These are phyloP conservation scores for Claviceps sp. DNA, from an alignment of 2,329 filamentous ascomycete species.

Conservation along the genomic window DNA sequence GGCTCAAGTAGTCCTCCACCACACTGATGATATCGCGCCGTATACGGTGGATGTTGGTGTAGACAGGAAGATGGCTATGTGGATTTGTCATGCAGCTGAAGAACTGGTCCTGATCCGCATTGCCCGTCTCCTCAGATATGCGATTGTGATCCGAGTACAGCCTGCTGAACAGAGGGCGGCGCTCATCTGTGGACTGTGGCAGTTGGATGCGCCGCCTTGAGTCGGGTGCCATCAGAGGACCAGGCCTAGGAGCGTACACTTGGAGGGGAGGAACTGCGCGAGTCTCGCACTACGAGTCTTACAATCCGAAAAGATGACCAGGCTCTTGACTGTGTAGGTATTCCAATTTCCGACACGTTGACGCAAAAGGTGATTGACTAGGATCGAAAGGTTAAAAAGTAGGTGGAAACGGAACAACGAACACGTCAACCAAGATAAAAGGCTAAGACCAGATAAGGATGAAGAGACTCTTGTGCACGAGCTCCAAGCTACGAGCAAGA, in stretches of 20 bases:
- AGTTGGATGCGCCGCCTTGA: slow-evolving; percentile 19
- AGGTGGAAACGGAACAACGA: too few relatives aligned
- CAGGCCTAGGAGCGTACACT: neutral
- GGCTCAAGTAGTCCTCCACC: slow-evolving; percentile 49
- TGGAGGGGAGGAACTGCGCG: too few relatives aligned
- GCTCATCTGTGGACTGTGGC: slow-evolving; percentile 17
- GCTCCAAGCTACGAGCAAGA: too few relatives aligned
- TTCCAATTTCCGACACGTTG: too few relatives aligned
- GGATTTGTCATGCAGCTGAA: slow-evolving; percentile 43
- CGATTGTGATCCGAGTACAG: slow-evolving; percentile 17
- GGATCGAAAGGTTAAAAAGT: too few relatives aligned
- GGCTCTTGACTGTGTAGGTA: too few relatives aligned
- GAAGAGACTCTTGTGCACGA: too few relatives aligned
- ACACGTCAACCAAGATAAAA: too few relatives aligned
- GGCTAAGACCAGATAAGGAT: too few relatives aligned
- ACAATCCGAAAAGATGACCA: too few relatives aligned
- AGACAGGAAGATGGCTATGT: slow-evolving; percentile 54
- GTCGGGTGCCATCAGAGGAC: slow-evolving; percentile 9
- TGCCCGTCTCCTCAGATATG: slow-evolving; percentile 15
- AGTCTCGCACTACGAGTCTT: too few relatives aligned
- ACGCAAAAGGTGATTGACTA: too few relatives aligned
- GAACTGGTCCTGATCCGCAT: slow-evolving; percentile 17
- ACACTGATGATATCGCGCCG: slow-evolving; percentile 49
- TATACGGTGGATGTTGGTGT: slow-evolving; percentile 64
- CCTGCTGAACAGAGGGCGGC: slow-evolving; percentile 21